Conservation (phyloP, 805 yeast species). For the Dipodascus albidus region DNA sequence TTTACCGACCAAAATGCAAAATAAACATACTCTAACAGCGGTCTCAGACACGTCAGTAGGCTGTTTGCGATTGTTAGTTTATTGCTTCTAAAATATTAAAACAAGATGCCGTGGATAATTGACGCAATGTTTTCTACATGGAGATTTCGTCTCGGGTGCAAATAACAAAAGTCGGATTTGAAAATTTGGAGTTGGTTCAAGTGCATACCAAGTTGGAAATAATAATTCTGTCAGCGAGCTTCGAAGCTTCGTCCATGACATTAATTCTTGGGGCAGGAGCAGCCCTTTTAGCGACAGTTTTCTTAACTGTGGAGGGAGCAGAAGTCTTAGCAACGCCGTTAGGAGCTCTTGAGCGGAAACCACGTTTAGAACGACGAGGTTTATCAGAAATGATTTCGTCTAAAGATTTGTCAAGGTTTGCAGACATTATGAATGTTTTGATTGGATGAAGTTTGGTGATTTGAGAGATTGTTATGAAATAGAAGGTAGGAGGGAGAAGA, state of each 20-base stretch:
- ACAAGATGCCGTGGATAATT: background rate
- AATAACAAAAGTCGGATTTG: background rate
- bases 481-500: background rate
- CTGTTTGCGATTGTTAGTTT: constrained; percentile 16
- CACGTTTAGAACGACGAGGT: constrained; percentile 22
- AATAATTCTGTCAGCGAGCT: constrained; percentile 61
- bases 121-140: background rate
- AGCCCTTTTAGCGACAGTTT: constrained; percentile 12
- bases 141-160: background rate
- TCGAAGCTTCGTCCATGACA: constrained; percentile 29
- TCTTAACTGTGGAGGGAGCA: constrained; percentile 6
- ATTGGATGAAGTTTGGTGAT: background rate
- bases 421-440: constrained; percentile 41
- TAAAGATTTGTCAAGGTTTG: constrained; percentile 80
- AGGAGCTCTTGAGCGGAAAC: constrained; percentile 5
- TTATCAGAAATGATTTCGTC: constrained; percentile 80
- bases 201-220: constrained; percentile 56
- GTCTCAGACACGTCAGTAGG: constrained; percentile 80
- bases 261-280: constrained; percentile 23
- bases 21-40: constrained; percentile 72
- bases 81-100: background rate
- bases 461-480: background rate
- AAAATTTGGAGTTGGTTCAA: background rate
- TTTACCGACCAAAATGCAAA: background rate
- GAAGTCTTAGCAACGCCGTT: constrained; percentile 21